These are phyloP conservation scores for Candida maltosa DNA, from an alignment of 805 yeast genomes.

Conservation along the genomic window DNA sequence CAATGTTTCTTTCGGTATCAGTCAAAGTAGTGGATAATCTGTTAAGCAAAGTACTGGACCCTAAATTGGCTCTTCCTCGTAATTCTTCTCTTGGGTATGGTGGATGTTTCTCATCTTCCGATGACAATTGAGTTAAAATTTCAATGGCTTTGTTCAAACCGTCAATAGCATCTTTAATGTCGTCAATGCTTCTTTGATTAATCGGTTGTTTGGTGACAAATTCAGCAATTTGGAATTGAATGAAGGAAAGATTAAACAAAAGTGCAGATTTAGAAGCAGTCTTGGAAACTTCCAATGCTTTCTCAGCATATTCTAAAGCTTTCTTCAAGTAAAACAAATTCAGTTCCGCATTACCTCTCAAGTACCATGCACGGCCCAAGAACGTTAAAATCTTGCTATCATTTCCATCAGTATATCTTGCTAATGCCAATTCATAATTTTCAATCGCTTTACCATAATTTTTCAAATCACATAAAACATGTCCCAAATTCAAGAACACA, in stretches of 20 bases:
- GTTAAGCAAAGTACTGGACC: constrained; percentile 67
- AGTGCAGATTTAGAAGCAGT: constrained; percentile 39
- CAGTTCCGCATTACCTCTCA: constrained; percentile 69
- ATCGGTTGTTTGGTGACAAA: constrained; percentile 58
- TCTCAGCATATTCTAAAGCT: constrained; percentile 60
- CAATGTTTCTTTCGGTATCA: constrained; percentile 70
- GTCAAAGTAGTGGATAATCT: constrained; percentile 67
- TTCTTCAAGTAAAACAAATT: constrained; percentile 56
- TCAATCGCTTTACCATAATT: constrained; percentile 87
- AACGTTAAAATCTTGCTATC: constrained; percentile 68
- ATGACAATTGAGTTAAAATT: constrained; percentile 55
- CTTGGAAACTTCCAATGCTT: constrained; percentile 45
- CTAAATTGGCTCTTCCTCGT: constrained; percentile 83
- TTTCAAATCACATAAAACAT: constrained; percentile 76
- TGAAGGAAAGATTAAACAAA: constrained; percentile 76
- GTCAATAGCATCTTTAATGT: constrained; percentile 51
- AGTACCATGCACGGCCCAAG: constrained; percentile 86
- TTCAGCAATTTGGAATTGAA: constrained; percentile 86
- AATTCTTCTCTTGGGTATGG: constrained; percentile 81
- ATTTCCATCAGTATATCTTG: constrained; percentile 56
- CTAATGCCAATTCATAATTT: constrained; percentile 76
- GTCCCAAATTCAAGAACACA: constrained; percentile 82
- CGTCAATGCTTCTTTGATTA: constrained; percentile 58
- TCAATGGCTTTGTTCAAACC: constrained; percentile 64
- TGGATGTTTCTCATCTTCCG: constrained; percentile 51